Evolutionary conservation across 2,329 filamentous ascomycete species (phyloP), one percentile per base, ranked within the genome.

Genomic region (Tolypocladium ophioglossoides): DNA sequence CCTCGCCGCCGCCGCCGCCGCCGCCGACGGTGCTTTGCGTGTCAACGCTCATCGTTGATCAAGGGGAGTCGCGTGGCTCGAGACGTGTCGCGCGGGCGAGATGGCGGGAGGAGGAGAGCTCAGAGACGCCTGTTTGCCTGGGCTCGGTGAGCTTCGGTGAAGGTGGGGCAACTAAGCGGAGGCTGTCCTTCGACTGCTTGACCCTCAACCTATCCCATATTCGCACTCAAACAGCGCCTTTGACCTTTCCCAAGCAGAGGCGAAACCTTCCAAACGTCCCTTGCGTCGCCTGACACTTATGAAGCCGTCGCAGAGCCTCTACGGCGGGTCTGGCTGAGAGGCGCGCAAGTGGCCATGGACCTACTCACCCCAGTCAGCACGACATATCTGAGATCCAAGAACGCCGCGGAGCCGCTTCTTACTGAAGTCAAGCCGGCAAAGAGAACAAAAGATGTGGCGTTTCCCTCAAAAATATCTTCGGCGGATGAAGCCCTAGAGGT

Each of bases 401-500:
- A 67, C 30, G 62, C 61, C 16, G 51, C 71, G 11, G 69, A 74
- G 44, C 64, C 70, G 16, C 61, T 75, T 22, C 63, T 75, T 10
- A 69, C 67, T 49, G 64, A 73, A 46, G 65, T 71, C n/a, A 67
- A 64, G 34, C 54, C 64, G 37, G 39, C 57, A 8, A 60, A 56
- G 27, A 51, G 50, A 53, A 20, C 51, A 48, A 35, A 24, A 11
- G 20, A 54, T 27, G 16, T 54, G 8, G 32, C 52, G 9, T 50
- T 59, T 49, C 12, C 51, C 14, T 48, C 52, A 18, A 37, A 27
- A 40, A 53, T 65, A 52, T 39, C 74, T 65, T 52, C 70, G 62
- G 20, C 59, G 8, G 74, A 79, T 40, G 79, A 83, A 56, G 80
- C 77, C 11, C 68, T 89, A n/a, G 75, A 83, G 41, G 71, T 74